phyloP scores from a whole-genome alignment of 371 early-diverging fungal genomes.

The Mucor piriformis region DNA sequence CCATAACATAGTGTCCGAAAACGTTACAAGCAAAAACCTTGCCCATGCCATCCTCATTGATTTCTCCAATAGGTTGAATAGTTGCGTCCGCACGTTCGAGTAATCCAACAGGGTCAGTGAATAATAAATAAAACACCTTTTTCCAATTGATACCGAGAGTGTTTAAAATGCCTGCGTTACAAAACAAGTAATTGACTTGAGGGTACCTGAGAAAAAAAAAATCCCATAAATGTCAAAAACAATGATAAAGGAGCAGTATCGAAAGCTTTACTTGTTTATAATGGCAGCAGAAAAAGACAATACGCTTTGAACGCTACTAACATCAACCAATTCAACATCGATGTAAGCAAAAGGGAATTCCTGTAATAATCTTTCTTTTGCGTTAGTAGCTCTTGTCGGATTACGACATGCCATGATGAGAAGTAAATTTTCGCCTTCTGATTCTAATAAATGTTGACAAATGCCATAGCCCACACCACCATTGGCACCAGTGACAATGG shows the following conservation, averaged over 20 bases:
- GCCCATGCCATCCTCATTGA: slow-evolving; percentile 73
- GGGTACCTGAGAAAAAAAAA: slow-evolving; percentile 33
- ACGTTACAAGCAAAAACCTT: slow-evolving; percentile 82
- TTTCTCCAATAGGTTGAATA: slow-evolving; percentile 62
- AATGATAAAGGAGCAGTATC: background rate
- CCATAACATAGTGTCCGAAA: slow-evolving; percentile 88
- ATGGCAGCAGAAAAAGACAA: slow-evolving; percentile 31
- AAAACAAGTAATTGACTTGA: slow-evolving; percentile 68
- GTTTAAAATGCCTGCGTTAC: slow-evolving; percentile 84
- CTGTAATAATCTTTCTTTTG: slow-evolving; percentile 53
- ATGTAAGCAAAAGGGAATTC: slow-evolving; percentile 45
- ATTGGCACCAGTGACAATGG: slow-evolving; percentile 71
- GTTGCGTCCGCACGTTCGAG: slow-evolving; percentile 70
- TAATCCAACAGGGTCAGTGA: slow-evolving; percentile 63
- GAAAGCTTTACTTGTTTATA: slow-evolving; percentile 20
- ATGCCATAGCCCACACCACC: slow-evolving; percentile 80
- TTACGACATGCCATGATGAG: slow-evolving; percentile 83
- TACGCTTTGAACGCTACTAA: slow-evolving; percentile 56
- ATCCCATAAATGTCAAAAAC: background rate
- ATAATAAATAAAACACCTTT: slow-evolving; percentile 44
- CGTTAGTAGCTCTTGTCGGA: slow-evolving; percentile 57
- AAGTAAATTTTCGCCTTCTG: slow-evolving; percentile 34
- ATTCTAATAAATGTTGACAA: slow-evolving; percentile 61
- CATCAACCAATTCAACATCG: slow-evolving; percentile 58
- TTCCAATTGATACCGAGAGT: slow-evolving; percentile 56